phyloP scores from a whole-genome alignment of 345 rosid genomes.

The Salix purpurea region DNA sequence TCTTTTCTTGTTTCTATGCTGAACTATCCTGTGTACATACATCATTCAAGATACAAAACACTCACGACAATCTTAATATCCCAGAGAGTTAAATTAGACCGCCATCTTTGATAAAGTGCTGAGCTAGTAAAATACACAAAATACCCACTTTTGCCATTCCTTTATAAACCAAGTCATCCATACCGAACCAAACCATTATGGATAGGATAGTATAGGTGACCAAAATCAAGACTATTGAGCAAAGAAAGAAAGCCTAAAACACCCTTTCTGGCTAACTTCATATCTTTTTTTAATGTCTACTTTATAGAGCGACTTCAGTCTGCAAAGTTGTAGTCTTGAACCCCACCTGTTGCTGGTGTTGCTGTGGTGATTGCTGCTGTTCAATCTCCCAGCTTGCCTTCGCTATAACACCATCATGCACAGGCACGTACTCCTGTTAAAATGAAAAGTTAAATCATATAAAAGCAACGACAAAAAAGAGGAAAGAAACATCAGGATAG shows the following conservation, averaged over 20 bases:
- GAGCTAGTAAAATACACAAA: background rate
- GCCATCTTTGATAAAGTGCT: background rate
- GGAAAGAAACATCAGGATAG: conserved; percentile 5
- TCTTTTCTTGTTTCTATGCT: conserved; percentile 8
- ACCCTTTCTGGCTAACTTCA: conserved; percentile 2
- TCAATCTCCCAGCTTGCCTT: conserved; percentile 79
- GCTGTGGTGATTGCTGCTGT: conserved; percentile 28
- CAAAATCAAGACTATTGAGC: conserved; percentile 20
- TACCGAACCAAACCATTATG: conserved; percentile 20
- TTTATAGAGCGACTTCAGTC: conserved; percentile 51
- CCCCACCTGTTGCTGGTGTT: conserved; percentile 36
- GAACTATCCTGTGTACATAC: conserved; percentile 18
- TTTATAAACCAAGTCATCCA: conserved; percentile 13
- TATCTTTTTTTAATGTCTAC: conserved; percentile 3
- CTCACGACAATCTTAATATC: background rate
- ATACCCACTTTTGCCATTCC: conserved; percentile 9
- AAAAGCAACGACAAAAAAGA: conserved; percentile 8
- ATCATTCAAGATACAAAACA: conserved; percentile 23
- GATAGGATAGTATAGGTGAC: conserved; percentile 19
- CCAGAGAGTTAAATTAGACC: background rate
- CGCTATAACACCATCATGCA: conserved; percentile 67
- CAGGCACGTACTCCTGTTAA: conserved; percentile 74
- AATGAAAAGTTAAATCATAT: conserved; percentile 14
- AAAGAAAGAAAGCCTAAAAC: background rate
- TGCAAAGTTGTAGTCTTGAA: conserved; percentile 44